These are phyloP conservation scores for Gamarada debralockiae DNA, from an alignment of 495 filamentous ascomycete genomes.

Conservation along the genomic window DNA sequence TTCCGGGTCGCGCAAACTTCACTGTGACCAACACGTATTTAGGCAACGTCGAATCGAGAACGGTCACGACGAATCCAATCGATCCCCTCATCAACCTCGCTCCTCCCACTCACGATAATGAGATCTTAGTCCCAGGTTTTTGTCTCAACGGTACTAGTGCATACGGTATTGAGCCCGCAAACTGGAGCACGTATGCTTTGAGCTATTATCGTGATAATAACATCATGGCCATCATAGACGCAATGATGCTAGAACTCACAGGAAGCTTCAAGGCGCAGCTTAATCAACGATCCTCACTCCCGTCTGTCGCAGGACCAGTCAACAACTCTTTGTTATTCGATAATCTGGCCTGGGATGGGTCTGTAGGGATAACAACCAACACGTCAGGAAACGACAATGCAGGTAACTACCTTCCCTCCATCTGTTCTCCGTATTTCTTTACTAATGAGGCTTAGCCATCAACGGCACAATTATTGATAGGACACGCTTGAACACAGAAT, in stretches of 20 bases:
- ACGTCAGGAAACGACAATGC: too few relatives aligned
- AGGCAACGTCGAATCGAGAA: conserved; percentile 13
- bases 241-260: conserved; percentile 12
- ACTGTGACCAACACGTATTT: conserved; percentile 8
- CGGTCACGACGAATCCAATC: conserved; percentile 11
- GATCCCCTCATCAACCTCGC: conserved; percentile 12
- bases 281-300: too few relatives aligned
- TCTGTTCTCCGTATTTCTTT: too few relatives aligned
- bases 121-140: conserved; percentile 10
- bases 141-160: neutral
- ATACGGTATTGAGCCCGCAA: conserved; percentile 11
- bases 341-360: too few relatives aligned
- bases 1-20: conserved; percentile 8
- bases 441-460: neutral
- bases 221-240: conserved; percentile 10
- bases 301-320: too few relatives aligned
- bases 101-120: neutral
- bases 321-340: too few relatives aligned
- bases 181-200: conserved; percentile 5
- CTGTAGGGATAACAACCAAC: too few relatives aligned
- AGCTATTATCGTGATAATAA: conserved; percentile 10
- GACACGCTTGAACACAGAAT: conserved; percentile 14
- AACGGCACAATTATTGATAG: conserved; percentile 14
- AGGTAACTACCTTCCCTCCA: too few relatives aligned
- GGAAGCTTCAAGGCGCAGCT: conserved; percentile 12